Base-by-base conservation (phyloP, 2,329 filamentous ascomycete genomes). In the Monosporascus ibericus region DNA sequence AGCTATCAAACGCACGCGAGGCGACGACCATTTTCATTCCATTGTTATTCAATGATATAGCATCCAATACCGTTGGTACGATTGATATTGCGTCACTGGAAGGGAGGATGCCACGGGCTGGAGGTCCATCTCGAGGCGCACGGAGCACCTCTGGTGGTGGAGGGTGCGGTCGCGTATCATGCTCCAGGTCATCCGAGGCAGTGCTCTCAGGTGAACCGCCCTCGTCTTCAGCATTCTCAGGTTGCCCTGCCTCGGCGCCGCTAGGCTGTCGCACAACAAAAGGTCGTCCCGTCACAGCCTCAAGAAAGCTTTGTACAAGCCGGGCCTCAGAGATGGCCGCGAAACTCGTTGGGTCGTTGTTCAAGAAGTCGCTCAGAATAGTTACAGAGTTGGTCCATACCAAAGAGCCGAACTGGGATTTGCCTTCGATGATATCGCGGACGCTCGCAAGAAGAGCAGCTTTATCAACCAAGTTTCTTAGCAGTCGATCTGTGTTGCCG, bases 271-370 rank as follows among this genome's bases (percentile, higher is more conserved):
- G 67, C 48, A 74, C 65, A 5, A 71, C 63, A 5, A 83, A 66
- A 5, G 72, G 63, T 25, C 72, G 73, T 5, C 80, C 77, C 1
- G 84, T 95, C 50, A 97, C 81, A 3, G 92, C 85, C 68, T 92
- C 86, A 15, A 99, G 77, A 53, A 96, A 87, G 49, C 85, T 89
- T 66, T 87, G 87, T 63, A 94, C 92, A 61, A 99, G 80, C 22
- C 91, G 91, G 48, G 94, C 92, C 71, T 99, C 94, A 15, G 90
- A 90, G 58, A 99, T 94, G 24, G 96, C 90, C 27, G 90, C 87
- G 68, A 96, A 99, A 69, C 94, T 99, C 1, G 94, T 99, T 0
- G 94, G 94, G 64, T 99, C 94, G 65, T 97, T 96, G 71, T 99
- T 95, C 63, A 99, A 95, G 70, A 99, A 99, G 62, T 90, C 92